Evolutionary conservation across 1,284 basidiomycete species (phyloP).

Genomic region (Trichosporon asahii): DNA sequence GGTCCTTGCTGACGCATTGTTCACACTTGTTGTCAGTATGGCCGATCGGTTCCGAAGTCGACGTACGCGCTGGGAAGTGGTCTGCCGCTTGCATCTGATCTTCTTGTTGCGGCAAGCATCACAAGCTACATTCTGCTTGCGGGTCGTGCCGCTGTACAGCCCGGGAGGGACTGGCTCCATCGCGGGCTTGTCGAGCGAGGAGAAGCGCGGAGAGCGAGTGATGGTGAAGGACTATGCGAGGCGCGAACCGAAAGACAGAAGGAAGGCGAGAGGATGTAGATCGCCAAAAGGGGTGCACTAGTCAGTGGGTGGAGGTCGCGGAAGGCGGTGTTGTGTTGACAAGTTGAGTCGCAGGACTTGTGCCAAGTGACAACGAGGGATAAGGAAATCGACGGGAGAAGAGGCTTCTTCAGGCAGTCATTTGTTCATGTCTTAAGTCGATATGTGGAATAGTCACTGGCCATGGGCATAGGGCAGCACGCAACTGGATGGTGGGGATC

Average conservation of each 20-base stretch:
- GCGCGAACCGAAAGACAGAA: neutral
- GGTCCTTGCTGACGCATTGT: slow-evolving; percentile 36
- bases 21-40: slow-evolving; percentile 34
- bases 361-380: neutral
- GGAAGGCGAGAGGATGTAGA: neutral
- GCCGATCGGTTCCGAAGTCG: neutral
- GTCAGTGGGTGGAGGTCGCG: neutral
- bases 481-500: neutral
- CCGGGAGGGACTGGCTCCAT: slow-evolving; percentile 17
- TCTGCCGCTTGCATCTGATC: slow-evolving; percentile 34
- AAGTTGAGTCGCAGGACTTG: neutral
- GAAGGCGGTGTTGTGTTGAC: neutral
- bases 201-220: neutral
- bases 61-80: slow-evolving; percentile 21
- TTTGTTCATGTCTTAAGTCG: neutral
- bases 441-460: neutral
- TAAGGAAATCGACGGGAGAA: neutral
- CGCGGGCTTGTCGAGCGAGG: neutral
- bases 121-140: slow-evolving; percentile 83
- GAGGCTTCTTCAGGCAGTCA: neutral
- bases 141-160: slow-evolving; percentile 20
- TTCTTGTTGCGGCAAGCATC: slow-evolving; percentile 64
- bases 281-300: neutral
- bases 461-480: neutral
- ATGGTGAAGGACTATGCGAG: neutral